Conservation (phyloP, 148 eudicot species). For the Linanthus parryae region DNA sequence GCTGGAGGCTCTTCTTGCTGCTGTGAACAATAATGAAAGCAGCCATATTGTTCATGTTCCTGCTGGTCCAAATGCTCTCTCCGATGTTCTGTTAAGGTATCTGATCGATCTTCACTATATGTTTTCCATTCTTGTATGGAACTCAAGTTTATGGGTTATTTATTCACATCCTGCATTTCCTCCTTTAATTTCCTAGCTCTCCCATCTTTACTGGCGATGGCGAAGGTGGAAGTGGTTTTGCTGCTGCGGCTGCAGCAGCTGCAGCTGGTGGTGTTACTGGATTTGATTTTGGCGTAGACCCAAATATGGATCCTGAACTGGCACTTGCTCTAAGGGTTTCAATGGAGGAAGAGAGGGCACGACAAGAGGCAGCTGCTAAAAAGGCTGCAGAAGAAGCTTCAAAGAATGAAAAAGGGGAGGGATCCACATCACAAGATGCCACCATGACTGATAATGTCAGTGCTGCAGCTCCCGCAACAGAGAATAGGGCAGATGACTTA, state of each 20-base stretch:
- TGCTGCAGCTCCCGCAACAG: constrained; percentile 51
- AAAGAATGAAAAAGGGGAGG: constrained; percentile 60
- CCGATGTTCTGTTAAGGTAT: constrained; percentile 89
- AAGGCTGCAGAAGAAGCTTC: constrained; percentile 88
- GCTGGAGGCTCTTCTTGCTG: constrained; percentile 84
- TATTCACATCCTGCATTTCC: neutral
- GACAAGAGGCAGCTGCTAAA: constrained; percentile 98
- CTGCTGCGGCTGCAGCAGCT: constrained; percentile 89
- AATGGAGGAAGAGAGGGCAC: constrained; percentile 99
- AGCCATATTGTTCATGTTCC: constrained; percentile 94
- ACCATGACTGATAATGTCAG: constrained; percentile 70
- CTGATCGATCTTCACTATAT: constrained; percentile 2
- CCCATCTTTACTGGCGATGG: constrained; percentile 97
- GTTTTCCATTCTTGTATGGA: neutral
- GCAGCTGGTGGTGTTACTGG: constrained; percentile 95
- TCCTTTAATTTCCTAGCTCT: constrained; percentile 45
- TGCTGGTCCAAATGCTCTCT: constrained; percentile 74
- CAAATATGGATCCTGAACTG: constrained; percentile 94
- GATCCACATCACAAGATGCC: constrained; percentile 70
- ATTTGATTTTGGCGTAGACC: constrained; percentile 97
- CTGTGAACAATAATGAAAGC: constrained; percentile 86
- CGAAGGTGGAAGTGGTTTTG: constrained; percentile 94
- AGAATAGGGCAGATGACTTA: constrained; percentile 51
- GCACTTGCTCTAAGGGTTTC: constrained; percentile 98
- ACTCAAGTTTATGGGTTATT: neutral